Conservation (phyloP, 1,139 yeast genomes). For the Yamadazyma oceani region DNA sequence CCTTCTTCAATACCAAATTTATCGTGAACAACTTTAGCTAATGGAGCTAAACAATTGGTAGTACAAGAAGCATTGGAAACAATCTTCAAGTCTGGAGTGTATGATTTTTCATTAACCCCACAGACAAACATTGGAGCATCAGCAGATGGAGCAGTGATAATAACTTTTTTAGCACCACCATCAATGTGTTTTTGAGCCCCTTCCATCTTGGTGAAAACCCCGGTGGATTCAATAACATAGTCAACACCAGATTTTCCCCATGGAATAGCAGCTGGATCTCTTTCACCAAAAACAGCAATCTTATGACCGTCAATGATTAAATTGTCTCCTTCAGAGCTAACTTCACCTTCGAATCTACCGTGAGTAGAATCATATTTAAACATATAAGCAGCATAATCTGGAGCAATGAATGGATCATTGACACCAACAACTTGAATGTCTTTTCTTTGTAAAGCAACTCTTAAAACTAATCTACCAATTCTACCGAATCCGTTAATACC, state of each 20-base stretch:
- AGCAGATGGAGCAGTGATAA: slow-evolving; percentile 84
- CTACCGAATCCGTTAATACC: slow-evolving; percentile 93
- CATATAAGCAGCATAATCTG: slow-evolving; percentile 85
- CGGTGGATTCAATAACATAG: slow-evolving; percentile 83
- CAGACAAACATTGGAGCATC: slow-evolving; percentile 89
- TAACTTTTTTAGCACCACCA: slow-evolving; percentile 88
- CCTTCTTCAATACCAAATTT: slow-evolving; percentile 81
- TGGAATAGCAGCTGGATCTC: slow-evolving; percentile 77
- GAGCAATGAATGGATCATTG: slow-evolving; percentile 81
- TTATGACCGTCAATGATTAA: slow-evolving; percentile 67
- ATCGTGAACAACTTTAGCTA: slow-evolving; percentile 81
- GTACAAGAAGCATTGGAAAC: slow-evolving; percentile 89
- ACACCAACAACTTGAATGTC: slow-evolving; percentile 77
- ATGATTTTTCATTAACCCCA: slow-evolving; percentile 77
- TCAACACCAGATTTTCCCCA: slow-evolving; percentile 81
- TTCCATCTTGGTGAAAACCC: slow-evolving; percentile 78
- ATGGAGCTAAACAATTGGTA: slow-evolving; percentile 88
- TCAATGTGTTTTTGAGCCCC: slow-evolving; percentile 79
- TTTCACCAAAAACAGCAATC: slow-evolving; percentile 71
- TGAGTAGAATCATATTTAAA: slow-evolving; percentile 88
- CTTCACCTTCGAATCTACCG: slow-evolving; percentile 74
- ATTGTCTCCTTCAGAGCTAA: slow-evolving; percentile 53
- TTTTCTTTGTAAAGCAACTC: slow-evolving; percentile 70
- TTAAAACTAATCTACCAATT: slow-evolving; percentile 82
- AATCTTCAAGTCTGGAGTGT: slow-evolving; percentile 68